phyloP scores from a whole-genome alignment of 208 protist genomes.

The Trypanosoma vivax region DNA sequence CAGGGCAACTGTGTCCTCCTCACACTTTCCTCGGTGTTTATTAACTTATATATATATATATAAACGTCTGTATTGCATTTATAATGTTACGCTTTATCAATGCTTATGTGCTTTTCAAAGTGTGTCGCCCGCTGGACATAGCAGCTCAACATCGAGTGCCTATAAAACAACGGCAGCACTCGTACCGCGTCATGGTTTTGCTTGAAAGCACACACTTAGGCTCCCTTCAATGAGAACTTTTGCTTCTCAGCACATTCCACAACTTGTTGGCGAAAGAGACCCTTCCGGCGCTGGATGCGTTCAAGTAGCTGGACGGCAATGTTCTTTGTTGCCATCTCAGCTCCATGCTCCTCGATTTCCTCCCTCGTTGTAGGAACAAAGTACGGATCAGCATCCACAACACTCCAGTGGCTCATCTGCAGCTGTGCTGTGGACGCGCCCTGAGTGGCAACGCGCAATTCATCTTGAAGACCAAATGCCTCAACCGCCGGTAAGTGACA shows the following conservation, averaged over 20 bases:
- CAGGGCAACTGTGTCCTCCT: no score
- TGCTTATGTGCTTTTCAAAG: no score
- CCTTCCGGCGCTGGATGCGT: constrained; percentile 81
- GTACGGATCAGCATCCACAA: constrained; percentile 94
- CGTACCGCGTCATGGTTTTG: not conserved
- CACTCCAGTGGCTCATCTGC: constrained; percentile 91
- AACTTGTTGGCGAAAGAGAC: constrained; percentile 72
- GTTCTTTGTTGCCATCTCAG: constrained; percentile 84
- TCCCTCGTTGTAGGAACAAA: constrained; percentile 96
- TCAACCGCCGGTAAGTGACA: constrained; percentile 94
- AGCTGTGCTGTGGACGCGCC: constrained; percentile 95
- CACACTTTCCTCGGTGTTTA: no score
- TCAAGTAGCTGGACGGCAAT: constrained; percentile 81
- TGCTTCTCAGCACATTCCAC: constrained; percentile 87
- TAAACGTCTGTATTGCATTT: no score
- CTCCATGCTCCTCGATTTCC: constrained; percentile 94
- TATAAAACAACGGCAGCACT: not conserved
- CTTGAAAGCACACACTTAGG: constrained; percentile 20
- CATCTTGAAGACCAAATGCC: constrained; percentile 96
- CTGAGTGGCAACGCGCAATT: constrained; percentile 90
- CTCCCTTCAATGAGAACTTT: constrained; percentile 85
- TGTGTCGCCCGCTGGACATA: no score
- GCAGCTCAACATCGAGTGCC: no score
- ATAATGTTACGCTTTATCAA: no score
- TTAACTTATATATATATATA: no score